A percentile compares a stretch with the other conserved stretches of the same genome.
Conservation (phyloP, 2,329 filamentous ascomycete species). For the Sporothrix dimorphospora region DNA sequence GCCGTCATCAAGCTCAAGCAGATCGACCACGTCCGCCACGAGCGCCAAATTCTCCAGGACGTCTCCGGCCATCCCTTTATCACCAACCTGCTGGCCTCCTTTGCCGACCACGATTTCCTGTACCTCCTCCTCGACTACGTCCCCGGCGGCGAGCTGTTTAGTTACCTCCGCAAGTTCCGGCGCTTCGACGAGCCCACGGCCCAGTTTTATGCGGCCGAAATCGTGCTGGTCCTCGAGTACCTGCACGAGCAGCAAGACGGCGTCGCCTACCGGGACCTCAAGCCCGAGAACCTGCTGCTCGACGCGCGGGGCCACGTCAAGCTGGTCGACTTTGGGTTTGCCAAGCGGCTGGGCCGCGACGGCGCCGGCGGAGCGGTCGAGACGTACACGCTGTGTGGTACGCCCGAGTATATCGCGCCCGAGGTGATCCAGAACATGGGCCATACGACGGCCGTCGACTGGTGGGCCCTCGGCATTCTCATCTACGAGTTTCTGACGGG, state of each 20-base stretch:
- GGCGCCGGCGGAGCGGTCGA: constrained; percentile 52
- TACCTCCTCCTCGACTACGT: constrained; percentile 86
- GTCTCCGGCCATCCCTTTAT: constrained; percentile 84
- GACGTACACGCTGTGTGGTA: constrained; percentile 83
- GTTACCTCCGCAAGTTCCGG: constrained; percentile 74
- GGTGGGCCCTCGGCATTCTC: constrained; percentile 84
- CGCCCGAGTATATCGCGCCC: constrained; percentile 80
- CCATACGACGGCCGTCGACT: constrained; percentile 76
- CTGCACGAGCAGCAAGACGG: constrained; percentile 77
- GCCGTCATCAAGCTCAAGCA: constrained; percentile 82
- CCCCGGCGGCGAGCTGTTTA: constrained; percentile 83
- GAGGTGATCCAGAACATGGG: constrained; percentile 85
- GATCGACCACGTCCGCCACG: constrained; percentile 83
- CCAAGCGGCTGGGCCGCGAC: constrained; percentile 70
- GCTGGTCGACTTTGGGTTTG: constrained; percentile 83
- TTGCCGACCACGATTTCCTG: constrained; percentile 76
- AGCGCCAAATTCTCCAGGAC: constrained; percentile 75
- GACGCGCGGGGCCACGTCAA: constrained; percentile 79
- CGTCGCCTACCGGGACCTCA: constrained; percentile 79
- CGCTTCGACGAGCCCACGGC: constrained; percentile 79
- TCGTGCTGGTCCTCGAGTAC: constrained; percentile 79
- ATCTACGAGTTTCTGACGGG: constrained; percentile 85
- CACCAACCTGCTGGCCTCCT: constrained; percentile 75
- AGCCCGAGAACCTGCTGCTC: constrained; percentile 80
- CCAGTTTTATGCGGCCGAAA: constrained; percentile 82